These are phyloP conservation scores for Pugionium cornutum DNA, from an alignment of 345 rosid species.

Conservation along the genomic window DNA sequence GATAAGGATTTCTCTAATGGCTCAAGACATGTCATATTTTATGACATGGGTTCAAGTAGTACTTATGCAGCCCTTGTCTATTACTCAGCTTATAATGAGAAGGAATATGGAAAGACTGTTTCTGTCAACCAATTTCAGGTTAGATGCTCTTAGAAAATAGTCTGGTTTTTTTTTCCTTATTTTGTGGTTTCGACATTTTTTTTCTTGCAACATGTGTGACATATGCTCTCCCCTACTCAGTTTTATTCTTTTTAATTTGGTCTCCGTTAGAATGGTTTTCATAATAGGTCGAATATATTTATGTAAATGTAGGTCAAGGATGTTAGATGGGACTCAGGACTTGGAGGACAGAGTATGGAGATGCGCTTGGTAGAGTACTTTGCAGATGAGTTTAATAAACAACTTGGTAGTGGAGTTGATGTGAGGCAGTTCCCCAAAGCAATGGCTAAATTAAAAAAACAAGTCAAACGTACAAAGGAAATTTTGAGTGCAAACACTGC, in stretches of 20 bases:
- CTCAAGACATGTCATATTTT: constrained; percentile 85
- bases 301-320: constrained; percentile 72
- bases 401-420: no score
- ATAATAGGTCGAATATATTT: not conserved
- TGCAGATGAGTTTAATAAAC: no score
- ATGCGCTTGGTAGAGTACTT: no score
- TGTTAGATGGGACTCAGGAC: constrained; percentile 80
- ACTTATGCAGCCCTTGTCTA: constrained; percentile 88
- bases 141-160: not conserved
- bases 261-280: not conserved
- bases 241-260: not conserved
- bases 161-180: not conserved
- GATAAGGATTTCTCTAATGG: constrained; percentile 90
- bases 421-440: constrained; percentile 57
- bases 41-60: constrained; percentile 94
- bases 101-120: constrained; percentile 88
- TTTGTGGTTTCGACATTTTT: constrained; percentile 8
- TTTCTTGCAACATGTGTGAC: constrained; percentile 4
- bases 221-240: not conserved
- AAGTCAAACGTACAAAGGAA: constrained; percentile 97
- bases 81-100: constrained; percentile 81
- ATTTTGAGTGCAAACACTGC: constrained; percentile 76
- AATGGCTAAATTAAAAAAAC: constrained; percentile 98
- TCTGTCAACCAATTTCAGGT: constrained; percentile 97
- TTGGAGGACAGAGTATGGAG: no score